Percentiles rank a stretch among this genome's conserved stretches.
Evolutionary conservation across 176 grass and related monocot genomes (phyloP).

Genomic region (Avena atlantica): DNA sequence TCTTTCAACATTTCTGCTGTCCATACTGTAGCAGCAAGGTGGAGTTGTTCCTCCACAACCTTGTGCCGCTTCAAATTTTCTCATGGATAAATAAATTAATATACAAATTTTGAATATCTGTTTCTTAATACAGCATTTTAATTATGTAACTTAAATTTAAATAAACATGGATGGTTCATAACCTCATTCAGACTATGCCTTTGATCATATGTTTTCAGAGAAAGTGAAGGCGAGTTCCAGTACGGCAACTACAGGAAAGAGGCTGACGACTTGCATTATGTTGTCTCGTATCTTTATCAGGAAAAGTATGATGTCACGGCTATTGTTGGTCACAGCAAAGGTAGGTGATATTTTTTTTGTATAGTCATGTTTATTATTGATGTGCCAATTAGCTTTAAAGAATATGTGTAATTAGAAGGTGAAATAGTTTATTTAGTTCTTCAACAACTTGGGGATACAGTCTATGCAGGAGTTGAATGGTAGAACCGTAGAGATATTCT

Average conservation of each 20-base stretch:
- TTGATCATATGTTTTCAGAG: constrained; percentile 43
- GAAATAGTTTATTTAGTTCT: constrained; percentile 19
- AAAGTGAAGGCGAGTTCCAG: constrained; percentile 79
- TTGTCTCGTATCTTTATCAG: constrained; percentile 58
- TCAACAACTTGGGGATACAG: constrained; percentile 14
- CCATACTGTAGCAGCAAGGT: too few species aligned
- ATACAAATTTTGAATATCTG: neutral
- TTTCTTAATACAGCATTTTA: constrained; percentile 4
- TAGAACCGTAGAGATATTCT: neutral
- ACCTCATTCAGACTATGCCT: constrained; percentile 1
- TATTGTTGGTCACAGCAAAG: constrained; percentile 86
- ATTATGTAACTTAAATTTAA: neutral
- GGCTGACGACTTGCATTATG: constrained; percentile 68
- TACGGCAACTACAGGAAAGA: constrained; percentile 75
- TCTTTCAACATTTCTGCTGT: too few species aligned
- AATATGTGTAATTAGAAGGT: neutral
- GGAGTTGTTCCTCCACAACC: too few species aligned
- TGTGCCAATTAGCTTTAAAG: neutral
- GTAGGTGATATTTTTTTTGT: constrained; percentile 46
- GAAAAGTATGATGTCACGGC: constrained; percentile 66
- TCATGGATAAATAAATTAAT: constrained; percentile 17
- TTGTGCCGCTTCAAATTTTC: neutral
- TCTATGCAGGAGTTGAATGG: neutral
- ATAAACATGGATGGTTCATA: neutral
- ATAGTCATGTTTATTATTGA: neutral